These are phyloP conservation scores for Amanita jacksonii DNA, from an alignment of 768 basidiomycete genomes.

Conservation along the genomic window DNA sequence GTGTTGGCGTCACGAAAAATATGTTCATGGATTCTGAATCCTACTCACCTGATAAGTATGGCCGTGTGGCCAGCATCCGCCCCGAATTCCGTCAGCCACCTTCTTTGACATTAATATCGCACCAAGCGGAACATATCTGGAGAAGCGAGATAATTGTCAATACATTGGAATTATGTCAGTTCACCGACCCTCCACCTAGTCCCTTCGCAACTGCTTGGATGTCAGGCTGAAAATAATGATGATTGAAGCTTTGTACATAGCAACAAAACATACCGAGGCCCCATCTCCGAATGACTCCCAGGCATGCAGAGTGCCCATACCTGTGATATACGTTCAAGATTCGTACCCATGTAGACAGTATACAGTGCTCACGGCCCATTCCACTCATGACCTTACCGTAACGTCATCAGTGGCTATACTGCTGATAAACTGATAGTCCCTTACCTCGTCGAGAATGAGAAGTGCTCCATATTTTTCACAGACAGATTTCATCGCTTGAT, in stretches of 20 bases:
- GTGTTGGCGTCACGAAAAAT: neutral
- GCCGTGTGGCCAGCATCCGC: conserved; percentile 70
- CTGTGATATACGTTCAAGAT: conserved; percentile 24
- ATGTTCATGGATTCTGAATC: neutral
- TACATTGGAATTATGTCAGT: conserved; percentile 13
- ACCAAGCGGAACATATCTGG: conserved; percentile 72
- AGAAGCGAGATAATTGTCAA: neutral
- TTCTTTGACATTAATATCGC: conserved; percentile 69
- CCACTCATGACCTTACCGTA: conserved; percentile 63
- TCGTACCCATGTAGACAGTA: neutral
- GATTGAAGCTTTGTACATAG: conserved; percentile 2
- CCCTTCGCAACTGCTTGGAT: conserved; percentile 87
- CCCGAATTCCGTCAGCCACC: conserved; percentile 60
- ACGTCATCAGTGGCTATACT: conserved; percentile 1
- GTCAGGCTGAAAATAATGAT: conserved; percentile 44
- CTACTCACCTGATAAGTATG: conserved; percentile 68
- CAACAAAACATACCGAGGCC: conserved; percentile 29
- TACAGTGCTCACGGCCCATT: conserved; percentile 62
- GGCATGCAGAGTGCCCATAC: conserved; percentile 80
- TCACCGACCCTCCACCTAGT: conserved; percentile 77
- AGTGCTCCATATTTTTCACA: conserved; percentile 70
- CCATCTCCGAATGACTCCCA: conserved; percentile 83
- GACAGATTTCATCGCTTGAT: conserved; percentile 72
- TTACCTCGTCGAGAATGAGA: conserved; percentile 78
- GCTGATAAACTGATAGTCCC: conserved; percentile 9